Evolutionary conservation across 2,329 filamentous ascomycete species (phyloP), one percentile per base, ranked within the genome.

Genomic region (Colletotrichum incanum): DNA sequence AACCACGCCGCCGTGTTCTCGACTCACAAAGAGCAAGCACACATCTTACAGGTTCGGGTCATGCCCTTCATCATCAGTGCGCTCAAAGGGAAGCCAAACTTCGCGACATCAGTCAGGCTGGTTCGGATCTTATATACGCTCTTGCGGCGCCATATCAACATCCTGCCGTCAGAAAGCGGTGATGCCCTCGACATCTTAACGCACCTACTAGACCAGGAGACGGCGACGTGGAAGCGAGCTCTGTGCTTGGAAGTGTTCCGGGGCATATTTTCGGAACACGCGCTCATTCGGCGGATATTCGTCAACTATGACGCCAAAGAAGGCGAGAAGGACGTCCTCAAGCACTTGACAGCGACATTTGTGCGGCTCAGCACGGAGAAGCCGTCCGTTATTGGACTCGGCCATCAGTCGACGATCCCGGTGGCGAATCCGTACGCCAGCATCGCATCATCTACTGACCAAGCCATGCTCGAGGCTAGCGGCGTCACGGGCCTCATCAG

Each of bases 331-430:
- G 87, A 92, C 62, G 90, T 98, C 26, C 84, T 99, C 28, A 93
- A 93, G 76, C 93, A 95, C 69, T 87, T 98, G 72, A 93, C 96
- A 73, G 93, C 94, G 12, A 92, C 93, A 0, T 95, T 99, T 78
- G 96, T 98, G n/a, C 91, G 95, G 18, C 85, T 98, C 11, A 96
- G 96, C 66, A 95, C 95, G 0, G 96, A 99, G 79, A 98, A 95
- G 78, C 96, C 96, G 1, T 86, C 90, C 0, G 87, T 97, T 34
- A 98, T 99, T 73, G 96, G 96, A 0, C 89, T 98, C 3, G 93
- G 95, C 5, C 92, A 94, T 74, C 94, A 97, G 76, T 98, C 96
- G 1, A 95, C 94, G 0, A 90, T 96, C 43, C 95, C 96, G 7
- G 88, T 89, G 0, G 87, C 88, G 11, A 86, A 86, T 52, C 88